phyloP scores from a whole-genome alignment of 495 filamentous ascomycete genomes.

The Haplographium delicatum region DNA sequence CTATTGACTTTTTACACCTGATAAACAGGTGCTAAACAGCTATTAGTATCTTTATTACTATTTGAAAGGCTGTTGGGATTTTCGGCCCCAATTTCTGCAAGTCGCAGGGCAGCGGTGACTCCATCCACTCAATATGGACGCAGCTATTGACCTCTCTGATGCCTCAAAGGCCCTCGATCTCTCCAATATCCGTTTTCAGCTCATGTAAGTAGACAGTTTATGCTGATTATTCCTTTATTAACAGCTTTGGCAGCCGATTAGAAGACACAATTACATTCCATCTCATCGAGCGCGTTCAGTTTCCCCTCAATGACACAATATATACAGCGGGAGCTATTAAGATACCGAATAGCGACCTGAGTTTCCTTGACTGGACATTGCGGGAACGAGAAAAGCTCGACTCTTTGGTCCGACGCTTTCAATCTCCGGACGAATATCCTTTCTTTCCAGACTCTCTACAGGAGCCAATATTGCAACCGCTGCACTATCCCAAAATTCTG shows the following conservation, averaged over 20 bases:
- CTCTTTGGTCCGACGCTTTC: conserved; percentile 90
- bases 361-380: conserved; percentile 92
- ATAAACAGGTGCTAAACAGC: no score
- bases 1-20: neutral
- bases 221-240: neutral
- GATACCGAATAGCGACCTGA: conserved; percentile 66
- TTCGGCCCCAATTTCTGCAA: no score
- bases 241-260: conserved; percentile 57
- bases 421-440: conserved; percentile 94
- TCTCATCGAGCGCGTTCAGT: conserved; percentile 96
- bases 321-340: conserved; percentile 75
- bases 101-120: no score
- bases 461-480: conserved; percentile 75
- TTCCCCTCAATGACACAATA: conserved; percentile 85
- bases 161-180: conserved; percentile 80
- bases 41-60: no score
- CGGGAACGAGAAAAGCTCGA: conserved; percentile 83
- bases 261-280: conserved; percentile 99
- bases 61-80: no score
- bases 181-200: conserved; percentile 86
- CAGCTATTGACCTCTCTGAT: conserved; percentile 82
- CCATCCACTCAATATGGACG: conserved; percentile 61
- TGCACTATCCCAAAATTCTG: conserved; percentile 87
- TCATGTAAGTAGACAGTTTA: conserved; percentile 63
- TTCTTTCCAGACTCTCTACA: conserved; percentile 88